Evolutionary conservation across 2,329 filamentous ascomycete genomes (phyloP), one percentile per base, ranked within the genome.

Genomic region (Arachnopeziza araneosa): DNA sequence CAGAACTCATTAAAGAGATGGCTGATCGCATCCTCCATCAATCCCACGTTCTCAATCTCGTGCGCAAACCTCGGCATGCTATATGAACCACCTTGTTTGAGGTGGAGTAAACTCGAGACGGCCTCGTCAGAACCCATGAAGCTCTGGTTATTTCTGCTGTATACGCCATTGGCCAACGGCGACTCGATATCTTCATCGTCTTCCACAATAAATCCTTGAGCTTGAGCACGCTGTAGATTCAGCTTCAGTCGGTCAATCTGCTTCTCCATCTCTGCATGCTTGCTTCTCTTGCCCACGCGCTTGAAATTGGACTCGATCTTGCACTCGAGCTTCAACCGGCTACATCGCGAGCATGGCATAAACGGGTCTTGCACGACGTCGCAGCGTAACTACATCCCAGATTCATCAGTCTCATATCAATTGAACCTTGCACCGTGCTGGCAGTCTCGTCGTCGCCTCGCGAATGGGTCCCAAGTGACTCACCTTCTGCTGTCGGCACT

Each of bases 301-400:
- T 92, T 93, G 77, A 93, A 93, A 74, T 92, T 91, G 69, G 88
- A 90, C 74, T 93, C 89, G 74, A 95, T 93, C 74, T 91, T 90
- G 80, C 90, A 95, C 63, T 87, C 84, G 63, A 93, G 85, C 75
- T 89, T 90, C 70, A 93, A 83, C 69, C 91, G 89, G 72, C 84
- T 84, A 76, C 90, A 95, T 59, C 90, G 83, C 57, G 86, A 86
- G 77, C 90, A 95, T 68, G 84, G 85, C 69, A 85, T 83, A 73
- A 92, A 93, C 21, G 89, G 89, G 26, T 91, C 89, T 75, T 92
- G 89, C 67, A 90, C 80, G 67, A 93, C 90, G 78, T 93, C 89
- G 80, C 90, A 95, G 71, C 89, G 88, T 63, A 93, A 79, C 89
- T 91, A 72, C 66, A 49, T n/a, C 61, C 49, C 21, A 50, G n/a